Evolutionary conservation across 1,139 yeast species (phyloP).

Genomic region (Sporopachydermia cereana): DNA sequence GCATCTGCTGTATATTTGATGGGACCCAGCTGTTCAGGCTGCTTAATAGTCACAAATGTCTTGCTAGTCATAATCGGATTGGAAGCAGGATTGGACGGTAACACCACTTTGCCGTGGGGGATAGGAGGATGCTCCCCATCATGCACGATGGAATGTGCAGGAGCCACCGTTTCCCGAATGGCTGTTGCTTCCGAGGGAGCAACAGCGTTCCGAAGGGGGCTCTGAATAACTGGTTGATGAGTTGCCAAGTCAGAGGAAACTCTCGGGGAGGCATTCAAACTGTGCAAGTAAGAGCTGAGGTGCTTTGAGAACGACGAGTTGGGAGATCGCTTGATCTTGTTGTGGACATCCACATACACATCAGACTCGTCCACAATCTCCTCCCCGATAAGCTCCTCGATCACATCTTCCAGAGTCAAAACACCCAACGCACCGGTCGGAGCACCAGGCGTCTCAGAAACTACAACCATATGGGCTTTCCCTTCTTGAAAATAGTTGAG

Average conservation of each 20-base stretch:
- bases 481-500: slow-evolving; percentile 96
- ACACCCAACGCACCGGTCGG: slow-evolving; percentile 86
- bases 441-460: slow-evolving; percentile 78
- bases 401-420: slow-evolving; percentile 87
- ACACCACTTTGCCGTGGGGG: not conserved
- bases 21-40: slow-evolving; percentile 25
- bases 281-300: slow-evolving; percentile 58
- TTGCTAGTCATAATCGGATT: slow-evolving; percentile 71
- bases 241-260: not conserved
- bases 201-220: slow-evolving; percentile 7
- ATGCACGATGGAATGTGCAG: slow-evolving; percentile 14
- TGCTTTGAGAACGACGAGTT: slow-evolving; percentile 81
- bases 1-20: not conserved
- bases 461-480: slow-evolving; percentile 93
- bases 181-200: slow-evolving; percentile 6
- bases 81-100: slow-evolving; percentile 53
- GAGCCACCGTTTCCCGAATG: slow-evolving; percentile 1
- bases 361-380: slow-evolving; percentile 97
- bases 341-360: slow-evolving; percentile 83
- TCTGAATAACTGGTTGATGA: slow-evolving; percentile 6
- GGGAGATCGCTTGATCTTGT: slow-evolving; percentile 66
- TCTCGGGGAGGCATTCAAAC: slow-evolving; percentile 30
- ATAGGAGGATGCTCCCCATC: slow-evolving; percentile 12
- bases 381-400: slow-evolving; percentile 94
- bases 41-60: slow-evolving; percentile 57